Evolutionary conservation across 2,329 filamentous ascomycete genomes (phyloP).

Genomic region (Fusarium sp.): DNA sequence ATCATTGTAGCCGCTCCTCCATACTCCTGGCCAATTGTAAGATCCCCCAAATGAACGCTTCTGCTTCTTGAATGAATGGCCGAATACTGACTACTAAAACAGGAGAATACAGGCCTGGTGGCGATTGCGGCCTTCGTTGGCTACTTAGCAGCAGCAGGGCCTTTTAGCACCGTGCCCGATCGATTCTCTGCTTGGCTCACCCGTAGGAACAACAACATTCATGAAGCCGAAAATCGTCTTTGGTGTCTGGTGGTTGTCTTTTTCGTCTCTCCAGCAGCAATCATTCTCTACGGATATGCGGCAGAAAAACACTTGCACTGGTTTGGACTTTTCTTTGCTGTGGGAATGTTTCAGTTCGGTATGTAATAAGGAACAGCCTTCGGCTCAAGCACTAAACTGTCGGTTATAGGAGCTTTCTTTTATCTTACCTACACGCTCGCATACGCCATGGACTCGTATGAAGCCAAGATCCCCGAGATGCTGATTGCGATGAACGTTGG

Average conservation of each 20-base stretch:
- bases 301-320: not conserved
- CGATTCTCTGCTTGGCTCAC: not conserved
- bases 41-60: not conserved
- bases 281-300: not conserved
- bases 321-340: not conserved
- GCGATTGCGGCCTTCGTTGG: not conserved
- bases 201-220: not conserved
- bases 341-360: constrained; percentile 1
- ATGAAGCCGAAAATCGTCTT: constrained; percentile 5
- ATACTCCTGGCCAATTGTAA: constrained; percentile 6
- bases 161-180: not conserved
- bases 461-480: not conserved
- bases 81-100: not conserved
- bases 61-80: not conserved
- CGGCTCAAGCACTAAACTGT: not conserved
- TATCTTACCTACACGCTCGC: constrained; percentile 6
- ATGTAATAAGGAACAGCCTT: not conserved
- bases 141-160: not conserved
- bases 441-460: constrained; percentile 3
- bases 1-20: not conserved
- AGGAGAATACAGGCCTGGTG: constrained; percentile 5
- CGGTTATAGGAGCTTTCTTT: not conserved
- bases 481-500: constrained; percentile 3
- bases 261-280: not conserved
- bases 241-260: not conserved